These are phyloP conservation scores for Picea sitchensis DNA, from an alignment of 75 land plant genomes.

Conservation along the genomic window DNA sequence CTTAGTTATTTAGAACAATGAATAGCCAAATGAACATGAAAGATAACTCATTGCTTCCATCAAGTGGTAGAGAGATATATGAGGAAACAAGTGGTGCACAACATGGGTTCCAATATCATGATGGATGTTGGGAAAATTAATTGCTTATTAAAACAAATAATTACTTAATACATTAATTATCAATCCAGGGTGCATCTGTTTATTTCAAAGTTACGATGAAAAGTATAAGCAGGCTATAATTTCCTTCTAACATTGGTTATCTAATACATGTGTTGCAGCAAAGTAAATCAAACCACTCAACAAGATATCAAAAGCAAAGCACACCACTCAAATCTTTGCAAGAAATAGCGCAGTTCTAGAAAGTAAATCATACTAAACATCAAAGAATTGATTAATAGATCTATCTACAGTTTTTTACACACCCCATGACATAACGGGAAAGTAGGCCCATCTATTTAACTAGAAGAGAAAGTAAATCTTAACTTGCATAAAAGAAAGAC, in stretches of 20 bases:
- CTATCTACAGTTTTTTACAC: constrained; percentile 20
- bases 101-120: no score
- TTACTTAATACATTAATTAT: no score
- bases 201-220: constrained; percentile 89
- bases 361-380: no score
- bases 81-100: no score
- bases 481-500: no score
- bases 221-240: constrained; percentile 77
- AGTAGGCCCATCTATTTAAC: not conserved
- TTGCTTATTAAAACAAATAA: no score
- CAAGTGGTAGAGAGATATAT: constrained; percentile 81
- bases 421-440: not conserved
- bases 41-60: constrained; percentile 72
- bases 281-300: no score
- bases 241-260: constrained; percentile 64
- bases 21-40: not conserved
- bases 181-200: no score
- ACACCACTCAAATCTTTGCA: constrained; percentile 16
- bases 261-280: not conserved
- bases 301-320: no score
- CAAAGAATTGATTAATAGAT: no score
- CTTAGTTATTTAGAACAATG: not conserved
- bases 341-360: constrained; percentile 10
- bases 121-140: constrained; percentile 44
- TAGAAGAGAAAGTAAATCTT: no score